Conservation (phyloP, 306 rosid species). For the Medicago truncatula region DNA sequence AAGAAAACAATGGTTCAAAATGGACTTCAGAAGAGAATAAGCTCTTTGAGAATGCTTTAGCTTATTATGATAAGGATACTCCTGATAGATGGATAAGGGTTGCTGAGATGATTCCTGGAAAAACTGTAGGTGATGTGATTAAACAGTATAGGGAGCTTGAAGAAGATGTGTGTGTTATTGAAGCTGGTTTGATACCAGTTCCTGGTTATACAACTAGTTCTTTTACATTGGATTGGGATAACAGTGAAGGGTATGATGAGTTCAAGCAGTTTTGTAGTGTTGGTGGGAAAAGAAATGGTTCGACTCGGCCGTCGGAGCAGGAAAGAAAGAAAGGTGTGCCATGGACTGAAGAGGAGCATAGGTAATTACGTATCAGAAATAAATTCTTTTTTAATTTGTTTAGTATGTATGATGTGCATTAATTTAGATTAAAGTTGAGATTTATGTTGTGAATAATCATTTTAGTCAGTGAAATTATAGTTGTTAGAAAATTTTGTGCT, state of each 20-base stretch:
- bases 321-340: conserved; percentile 94
- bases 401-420: background rate
- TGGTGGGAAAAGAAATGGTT: conserved; percentile 65
- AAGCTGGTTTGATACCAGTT: conserved; percentile 82
- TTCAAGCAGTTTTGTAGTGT: conserved; percentile 65
- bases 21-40: conserved; percentile 91
- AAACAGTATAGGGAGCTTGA: conserved; percentile 83
- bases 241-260: conserved; percentile 63
- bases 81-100: conserved; percentile 83
- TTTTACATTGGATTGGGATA: conserved; percentile 75
- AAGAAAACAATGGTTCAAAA: conserved; percentile 68
- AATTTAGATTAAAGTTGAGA: conserved; percentile 27
- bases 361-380: conserved; percentile 52
- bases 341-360: conserved; percentile 94
- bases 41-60: conserved; percentile 83
- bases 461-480: background rate
- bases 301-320: conserved; percentile 70
- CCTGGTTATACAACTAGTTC: conserved; percentile 63
- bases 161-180: conserved; percentile 86
- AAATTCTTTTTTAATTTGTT: conserved; percentile 7
- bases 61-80: conserved; percentile 68
- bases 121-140: conserved; percentile 86
- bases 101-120: conserved; percentile 84
- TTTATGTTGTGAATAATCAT: background rate
- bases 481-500: background rate